phyloP scores from a whole-genome alignment of 352 stramenopile genomes.

The Globisporangium cystogenes region DNA sequence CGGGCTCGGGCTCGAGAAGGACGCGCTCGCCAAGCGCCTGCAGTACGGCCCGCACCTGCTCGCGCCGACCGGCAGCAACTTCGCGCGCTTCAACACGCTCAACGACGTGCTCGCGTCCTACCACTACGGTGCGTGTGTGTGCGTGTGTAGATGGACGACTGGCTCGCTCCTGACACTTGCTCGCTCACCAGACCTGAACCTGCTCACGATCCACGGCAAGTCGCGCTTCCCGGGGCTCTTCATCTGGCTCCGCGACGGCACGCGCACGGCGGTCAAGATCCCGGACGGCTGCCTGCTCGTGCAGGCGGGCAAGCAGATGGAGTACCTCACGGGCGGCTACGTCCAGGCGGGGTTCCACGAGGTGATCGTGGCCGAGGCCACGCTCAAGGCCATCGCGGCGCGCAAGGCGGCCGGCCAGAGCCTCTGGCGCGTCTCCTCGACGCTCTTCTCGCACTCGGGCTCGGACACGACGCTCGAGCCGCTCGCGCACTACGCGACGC shows the following conservation, averaged over 20 bases:
- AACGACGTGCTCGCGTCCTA: conserved; percentile 62
- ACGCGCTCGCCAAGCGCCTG: conserved; percentile 75
- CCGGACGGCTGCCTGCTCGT: conserved; percentile 88
- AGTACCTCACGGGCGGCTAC: conserved; percentile 91
- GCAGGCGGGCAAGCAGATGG: conserved; percentile 89
- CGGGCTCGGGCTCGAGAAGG: conserved; percentile 80
- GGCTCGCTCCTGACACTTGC: no score
- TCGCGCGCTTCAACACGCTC: conserved; percentile 70
- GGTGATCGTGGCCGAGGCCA: no score
- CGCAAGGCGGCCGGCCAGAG: conserved; percentile 65
- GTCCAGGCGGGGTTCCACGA: conserved; percentile 72
- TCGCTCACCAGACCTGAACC: conserved; percentile 72
- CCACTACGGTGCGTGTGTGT: no score
- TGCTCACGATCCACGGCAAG: conserved; percentile 93
- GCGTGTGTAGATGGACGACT: no score
- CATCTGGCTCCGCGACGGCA: conserved; percentile 89
- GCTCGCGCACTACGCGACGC: conserved; percentile 73
- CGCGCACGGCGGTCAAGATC: conserved; percentile 81
- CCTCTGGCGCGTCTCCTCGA: conserved; percentile 90
- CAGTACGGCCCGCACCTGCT: conserved; percentile 86
- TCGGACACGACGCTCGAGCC: conserved; percentile 86
- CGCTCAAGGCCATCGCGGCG: conserved; percentile 47
- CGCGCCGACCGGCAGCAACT: conserved; percentile 88
- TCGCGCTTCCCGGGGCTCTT: conserved; percentile 88
- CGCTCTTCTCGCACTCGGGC: conserved; percentile 89